Conservation (phyloP, 148 eudicot genomes). For the Rhododendron ferrugineum region DNA sequence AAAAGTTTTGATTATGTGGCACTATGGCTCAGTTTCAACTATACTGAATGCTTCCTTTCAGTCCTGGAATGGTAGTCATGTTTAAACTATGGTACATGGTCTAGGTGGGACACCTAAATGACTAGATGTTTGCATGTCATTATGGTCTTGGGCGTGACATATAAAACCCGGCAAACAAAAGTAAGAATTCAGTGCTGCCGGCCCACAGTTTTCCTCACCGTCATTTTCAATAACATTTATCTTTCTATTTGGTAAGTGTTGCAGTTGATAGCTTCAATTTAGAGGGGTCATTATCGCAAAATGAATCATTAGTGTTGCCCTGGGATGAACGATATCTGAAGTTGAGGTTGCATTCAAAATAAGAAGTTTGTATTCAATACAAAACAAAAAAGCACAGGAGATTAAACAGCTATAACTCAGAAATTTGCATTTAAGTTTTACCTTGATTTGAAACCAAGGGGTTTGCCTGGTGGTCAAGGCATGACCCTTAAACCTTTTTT, state of each 20-base stretch:
- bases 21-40: not conserved
- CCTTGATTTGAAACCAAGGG: not conserved
- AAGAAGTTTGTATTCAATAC: not conserved
- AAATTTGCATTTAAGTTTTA: not conserved
- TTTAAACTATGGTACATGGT: not conserved
- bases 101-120: not conserved
- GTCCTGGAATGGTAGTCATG: not conserved
- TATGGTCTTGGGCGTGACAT: not conserved
- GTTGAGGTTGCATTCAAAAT: not conserved
- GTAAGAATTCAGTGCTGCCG: not conserved
- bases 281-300: not conserved
- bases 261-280: constrained; percentile 1
- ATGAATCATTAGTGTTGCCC: not conserved
- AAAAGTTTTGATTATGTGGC: not conserved
- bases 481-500: too few relatives aligned
- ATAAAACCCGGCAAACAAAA: not conserved
- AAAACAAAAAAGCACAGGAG: not conserved
- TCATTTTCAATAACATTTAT: not conserved
- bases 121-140: not conserved
- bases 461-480: not conserved
- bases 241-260: not conserved
- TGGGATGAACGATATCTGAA: not conserved
- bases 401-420: not conserved
- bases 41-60: not conserved
- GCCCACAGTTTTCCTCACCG: not conserved